Conservation (phyloP, 345 rosid species). For the Toxicodendron radicans region DNA sequence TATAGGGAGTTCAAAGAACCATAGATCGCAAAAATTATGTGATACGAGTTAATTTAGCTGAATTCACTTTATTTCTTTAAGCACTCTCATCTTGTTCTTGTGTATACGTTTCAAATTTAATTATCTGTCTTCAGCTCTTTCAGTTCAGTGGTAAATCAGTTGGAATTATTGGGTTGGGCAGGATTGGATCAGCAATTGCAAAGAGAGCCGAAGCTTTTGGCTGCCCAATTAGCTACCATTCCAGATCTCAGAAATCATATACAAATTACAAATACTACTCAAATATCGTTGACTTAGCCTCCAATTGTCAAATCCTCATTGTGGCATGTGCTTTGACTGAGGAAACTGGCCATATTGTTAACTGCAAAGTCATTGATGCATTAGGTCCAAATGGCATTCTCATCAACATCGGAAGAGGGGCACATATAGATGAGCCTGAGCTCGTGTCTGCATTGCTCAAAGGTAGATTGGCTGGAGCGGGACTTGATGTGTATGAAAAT, state of each 20-base stretch:
- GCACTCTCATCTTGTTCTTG: background rate
- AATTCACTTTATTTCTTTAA: background rate
- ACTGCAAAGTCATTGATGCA: constrained; percentile 50
- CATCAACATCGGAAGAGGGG: constrained; percentile 59
- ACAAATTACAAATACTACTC: constrained; percentile 43
- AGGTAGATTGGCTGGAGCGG: constrained; percentile 62
- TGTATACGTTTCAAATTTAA: background rate
- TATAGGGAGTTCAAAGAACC: background rate
- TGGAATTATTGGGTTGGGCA: constrained; percentile 62
- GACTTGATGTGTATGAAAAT: constrained; percentile 56
- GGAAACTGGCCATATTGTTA: constrained; percentile 49
- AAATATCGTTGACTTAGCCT: constrained; percentile 43
- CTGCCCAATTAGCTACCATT: constrained; percentile 51
- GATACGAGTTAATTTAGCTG: background rate
- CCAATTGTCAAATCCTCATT: constrained; percentile 45
- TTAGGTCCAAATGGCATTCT: constrained; percentile 64
- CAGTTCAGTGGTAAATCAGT: constrained; percentile 63
- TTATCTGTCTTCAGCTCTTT: constrained; percentile 13
- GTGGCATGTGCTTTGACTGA: constrained; percentile 58
- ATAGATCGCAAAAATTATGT: too few species aligned
- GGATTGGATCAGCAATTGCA: constrained; percentile 61
- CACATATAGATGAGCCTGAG: too few species aligned
- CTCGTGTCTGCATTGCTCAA: constrained; percentile 29
- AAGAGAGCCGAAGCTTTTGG: constrained; percentile 61
- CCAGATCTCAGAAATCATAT: constrained; percentile 44